Conservation (phyloP, 1,139 yeast species). For the Diutina rugosa region DNA sequence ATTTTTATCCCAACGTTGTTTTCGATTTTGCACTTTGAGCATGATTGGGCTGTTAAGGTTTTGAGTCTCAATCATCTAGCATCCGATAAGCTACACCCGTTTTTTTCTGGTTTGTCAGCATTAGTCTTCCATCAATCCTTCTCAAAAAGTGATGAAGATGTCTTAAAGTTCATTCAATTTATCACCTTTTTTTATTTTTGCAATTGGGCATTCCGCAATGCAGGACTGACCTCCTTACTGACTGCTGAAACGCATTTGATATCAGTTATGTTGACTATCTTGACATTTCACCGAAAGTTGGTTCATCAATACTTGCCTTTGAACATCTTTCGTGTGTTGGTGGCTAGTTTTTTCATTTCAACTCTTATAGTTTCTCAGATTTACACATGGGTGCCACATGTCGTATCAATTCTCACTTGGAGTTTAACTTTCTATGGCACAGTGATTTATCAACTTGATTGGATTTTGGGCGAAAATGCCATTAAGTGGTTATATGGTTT, state of each 20-base stretch:
- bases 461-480: conserved; percentile 3
- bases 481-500: conserved; percentile 6
- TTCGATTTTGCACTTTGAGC: not conserved
- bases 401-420: not conserved
- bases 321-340: not conserved
- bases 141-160: not conserved
- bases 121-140: not conserved
- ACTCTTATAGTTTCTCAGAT: not conserved
- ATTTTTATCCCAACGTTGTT: not conserved
- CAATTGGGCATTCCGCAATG: not conserved
- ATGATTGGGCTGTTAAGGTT: not conserved
- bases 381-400: not conserved
- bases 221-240: not conserved
- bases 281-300: not conserved
- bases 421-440: not conserved
- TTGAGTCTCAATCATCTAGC: not conserved
- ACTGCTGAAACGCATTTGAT: not conserved
- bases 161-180: not conserved
- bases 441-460: not conserved
- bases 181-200: not conserved
- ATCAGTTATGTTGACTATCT: not conserved
- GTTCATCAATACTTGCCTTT: not conserved
- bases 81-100: not conserved
- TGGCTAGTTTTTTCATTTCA: not conserved
- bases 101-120: not conserved